Evolutionary conservation across 2,329 filamentous ascomycete species (phyloP).

Genomic region (Calonectria henricotiae): DNA sequence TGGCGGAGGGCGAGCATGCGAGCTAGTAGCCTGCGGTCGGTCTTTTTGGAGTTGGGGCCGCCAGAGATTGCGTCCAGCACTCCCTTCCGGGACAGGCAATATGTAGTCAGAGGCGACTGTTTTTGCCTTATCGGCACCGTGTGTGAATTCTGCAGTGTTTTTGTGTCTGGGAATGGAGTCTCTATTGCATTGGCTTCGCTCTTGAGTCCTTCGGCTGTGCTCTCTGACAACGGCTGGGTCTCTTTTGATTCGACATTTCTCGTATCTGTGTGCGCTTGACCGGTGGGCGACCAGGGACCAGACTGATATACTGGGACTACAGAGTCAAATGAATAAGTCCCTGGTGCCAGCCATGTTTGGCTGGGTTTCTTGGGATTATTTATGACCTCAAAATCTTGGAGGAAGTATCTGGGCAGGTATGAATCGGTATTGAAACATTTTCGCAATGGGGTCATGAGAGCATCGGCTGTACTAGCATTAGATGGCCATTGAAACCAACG

Average conservation of each 20-base stretch:
- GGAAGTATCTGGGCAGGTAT: slow-evolving; percentile 73
- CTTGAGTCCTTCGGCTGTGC: background rate
- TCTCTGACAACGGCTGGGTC: background rate
- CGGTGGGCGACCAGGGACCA: slow-evolving; percentile 22
- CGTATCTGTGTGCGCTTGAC: slow-evolving; percentile 17
- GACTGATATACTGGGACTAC: slow-evolving; percentile 44
- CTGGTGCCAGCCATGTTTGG: slow-evolving; percentile 72
- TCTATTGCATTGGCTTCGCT: background rate
- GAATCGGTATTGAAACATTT: slow-evolving; percentile 67
- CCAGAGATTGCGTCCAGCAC: slow-evolving; percentile 52
- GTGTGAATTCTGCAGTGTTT: background rate
- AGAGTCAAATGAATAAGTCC: slow-evolving; percentile 56
- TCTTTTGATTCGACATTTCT: background rate
- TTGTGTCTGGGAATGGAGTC: background rate
- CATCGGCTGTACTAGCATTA: slow-evolving; percentile 66
- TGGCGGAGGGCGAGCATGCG: slow-evolving; percentile 46
- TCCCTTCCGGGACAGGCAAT: slow-evolving; percentile 53
- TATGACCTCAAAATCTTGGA: slow-evolving; percentile 74
- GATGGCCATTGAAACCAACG: background rate
- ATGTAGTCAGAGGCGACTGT: slow-evolving; percentile 44
- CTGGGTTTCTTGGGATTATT: slow-evolving; percentile 68
- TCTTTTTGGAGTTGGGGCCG: slow-evolving; percentile 36
- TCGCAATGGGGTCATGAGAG: slow-evolving; percentile 75
- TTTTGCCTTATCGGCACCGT: background rate
- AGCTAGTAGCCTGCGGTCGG: slow-evolving; percentile 19